Percentiles rank a stretch among this genome's conserved stretches.
phyloP scores from a whole-genome alignment of 805 yeast species.

The Starmerella bacillaris region DNA sequence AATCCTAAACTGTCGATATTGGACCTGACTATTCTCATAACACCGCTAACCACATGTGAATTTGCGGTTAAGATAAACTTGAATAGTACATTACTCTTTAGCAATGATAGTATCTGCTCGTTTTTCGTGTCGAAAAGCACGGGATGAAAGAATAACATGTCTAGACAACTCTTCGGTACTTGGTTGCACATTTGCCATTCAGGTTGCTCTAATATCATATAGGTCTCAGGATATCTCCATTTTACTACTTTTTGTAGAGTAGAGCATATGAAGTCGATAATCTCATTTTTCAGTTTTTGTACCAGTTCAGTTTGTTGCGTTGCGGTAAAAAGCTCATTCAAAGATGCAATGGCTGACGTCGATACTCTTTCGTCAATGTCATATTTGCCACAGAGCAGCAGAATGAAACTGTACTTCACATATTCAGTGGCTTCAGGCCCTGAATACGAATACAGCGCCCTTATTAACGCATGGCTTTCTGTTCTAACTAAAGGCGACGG shows the following conservation, averaged over 20 bases:
- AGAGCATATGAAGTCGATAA: slow-evolving; percentile 38
- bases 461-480: slow-evolving; percentile 47
- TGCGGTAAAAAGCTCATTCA: slow-evolving; percentile 39
- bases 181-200: too few relatives aligned
- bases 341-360: slow-evolving; percentile 30
- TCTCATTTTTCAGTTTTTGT: slow-evolving; percentile 38
- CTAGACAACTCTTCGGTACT: slow-evolving; percentile 31
- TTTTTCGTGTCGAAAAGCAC: slow-evolving; percentile 4
- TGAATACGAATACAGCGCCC: slow-evolving; percentile 31
- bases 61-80: too few relatives aligned
- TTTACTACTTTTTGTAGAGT: slow-evolving; percentile 63
- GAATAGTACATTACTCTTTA: slow-evolving; percentile 31
- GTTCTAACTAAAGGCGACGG: slow-evolving; percentile 47
- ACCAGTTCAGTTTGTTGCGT: slow-evolving; percentile 42
- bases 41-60: too few relatives aligned
- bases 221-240: too few relatives aligned
- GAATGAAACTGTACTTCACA: slow-evolving; percentile 52
- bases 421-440: slow-evolving; percentile 46
- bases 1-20: too few relatives aligned
- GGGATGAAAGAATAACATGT: slow-evolving; percentile 7
- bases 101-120: slow-evolving; percentile 20
- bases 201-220: slow-evolving; percentile 40
- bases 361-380: slow-evolving; percentile 54
- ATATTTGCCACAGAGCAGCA: slow-evolving; percentile 52
- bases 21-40: too few relatives aligned